Conservation (phyloP, 202 grass and related monocot species). For the Setaria viridis region DNA sequence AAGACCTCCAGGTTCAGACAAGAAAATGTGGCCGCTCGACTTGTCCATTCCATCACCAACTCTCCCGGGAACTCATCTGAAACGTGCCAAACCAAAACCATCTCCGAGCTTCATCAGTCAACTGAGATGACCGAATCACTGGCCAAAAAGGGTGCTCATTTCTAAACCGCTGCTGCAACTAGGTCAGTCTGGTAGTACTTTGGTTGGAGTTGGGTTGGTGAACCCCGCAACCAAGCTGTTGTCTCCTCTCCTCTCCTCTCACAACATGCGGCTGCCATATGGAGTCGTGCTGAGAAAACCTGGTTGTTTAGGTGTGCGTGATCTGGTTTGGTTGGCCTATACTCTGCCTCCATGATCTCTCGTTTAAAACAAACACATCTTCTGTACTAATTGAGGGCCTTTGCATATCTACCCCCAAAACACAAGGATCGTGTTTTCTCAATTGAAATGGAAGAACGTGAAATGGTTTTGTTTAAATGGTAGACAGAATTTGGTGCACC, state of each 20-base stretch:
- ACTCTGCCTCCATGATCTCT: constrained; percentile 16
- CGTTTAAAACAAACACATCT: constrained; percentile 42
- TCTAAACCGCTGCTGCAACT: constrained; percentile 1
- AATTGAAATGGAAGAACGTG: constrained; percentile 1
- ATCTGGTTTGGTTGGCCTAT: constrained; percentile 50
- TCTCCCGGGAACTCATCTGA: constrained; percentile 25
- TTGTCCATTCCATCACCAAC: constrained; percentile 51
- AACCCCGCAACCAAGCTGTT: constrained; percentile 29
- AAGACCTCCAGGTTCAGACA: neutral
- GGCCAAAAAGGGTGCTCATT: constrained; percentile 28
- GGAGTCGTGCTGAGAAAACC: constrained; percentile 18
- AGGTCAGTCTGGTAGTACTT: constrained; percentile 37
- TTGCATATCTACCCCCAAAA: neutral
- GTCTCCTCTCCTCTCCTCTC: neutral
- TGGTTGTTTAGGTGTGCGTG: constrained; percentile 45
- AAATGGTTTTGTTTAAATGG: neutral
- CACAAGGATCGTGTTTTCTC: neutral
- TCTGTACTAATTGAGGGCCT: neutral
- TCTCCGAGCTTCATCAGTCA: constrained; percentile 31
- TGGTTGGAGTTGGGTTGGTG: constrained; percentile 53
- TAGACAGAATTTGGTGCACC: neutral
- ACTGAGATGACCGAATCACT: constrained; percentile 47
- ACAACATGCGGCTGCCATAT: constrained; percentile 37
- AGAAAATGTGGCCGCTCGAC: neutral
- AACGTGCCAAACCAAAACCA: constrained; percentile 31